Evolutionary conservation across 2,329 filamentous ascomycete species (phyloP).

Genomic region (Coniochaeta sp.): DNA sequence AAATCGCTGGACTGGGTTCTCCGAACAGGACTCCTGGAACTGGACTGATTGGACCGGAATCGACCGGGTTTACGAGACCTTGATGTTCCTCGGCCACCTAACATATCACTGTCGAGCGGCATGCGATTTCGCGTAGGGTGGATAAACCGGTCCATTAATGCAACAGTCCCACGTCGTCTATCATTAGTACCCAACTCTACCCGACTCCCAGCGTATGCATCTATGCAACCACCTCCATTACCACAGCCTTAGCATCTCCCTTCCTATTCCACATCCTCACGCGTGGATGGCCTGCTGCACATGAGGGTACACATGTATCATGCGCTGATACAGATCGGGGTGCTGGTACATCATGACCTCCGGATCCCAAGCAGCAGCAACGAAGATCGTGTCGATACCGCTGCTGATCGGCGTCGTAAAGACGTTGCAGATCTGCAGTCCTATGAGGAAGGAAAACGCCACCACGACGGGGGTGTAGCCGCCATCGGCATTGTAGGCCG

Average conservation of each 20-base stretch:
- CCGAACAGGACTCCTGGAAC: too few relatives aligned
- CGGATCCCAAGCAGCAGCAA: slow-evolving; percentile 64
- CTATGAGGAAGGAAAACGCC: slow-evolving; percentile 82
- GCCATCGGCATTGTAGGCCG: slow-evolving; percentile 63
- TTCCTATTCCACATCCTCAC: slow-evolving; percentile 18
- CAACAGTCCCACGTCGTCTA: too few relatives aligned
- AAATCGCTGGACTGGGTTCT: too few relatives aligned
- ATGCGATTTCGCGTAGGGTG: too few relatives aligned
- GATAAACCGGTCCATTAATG: too few relatives aligned
- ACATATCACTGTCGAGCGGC: too few relatives aligned
- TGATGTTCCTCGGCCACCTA: too few relatives aligned
- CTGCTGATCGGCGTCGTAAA: slow-evolving; percentile 84
- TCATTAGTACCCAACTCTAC: too few relatives aligned
- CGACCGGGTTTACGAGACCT: too few relatives aligned
- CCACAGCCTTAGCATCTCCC: neutral
- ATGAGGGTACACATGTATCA: slow-evolving; percentile 77
- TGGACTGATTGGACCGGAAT: too few relatives aligned
- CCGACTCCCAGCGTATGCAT: too few relatives aligned
- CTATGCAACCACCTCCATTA: neutral
- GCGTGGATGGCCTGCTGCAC: slow-evolving; percentile 73
- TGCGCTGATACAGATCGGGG: slow-evolving; percentile 69
- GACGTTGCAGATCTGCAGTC: slow-evolving; percentile 80
- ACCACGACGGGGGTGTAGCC: slow-evolving; percentile 71
- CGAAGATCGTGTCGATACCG: slow-evolving; percentile 89
- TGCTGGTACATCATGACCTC: slow-evolving; percentile 75